Base-by-base conservation (phyloP, 345 rosid genomes). In the Ceriops zippeliana region DNA sequence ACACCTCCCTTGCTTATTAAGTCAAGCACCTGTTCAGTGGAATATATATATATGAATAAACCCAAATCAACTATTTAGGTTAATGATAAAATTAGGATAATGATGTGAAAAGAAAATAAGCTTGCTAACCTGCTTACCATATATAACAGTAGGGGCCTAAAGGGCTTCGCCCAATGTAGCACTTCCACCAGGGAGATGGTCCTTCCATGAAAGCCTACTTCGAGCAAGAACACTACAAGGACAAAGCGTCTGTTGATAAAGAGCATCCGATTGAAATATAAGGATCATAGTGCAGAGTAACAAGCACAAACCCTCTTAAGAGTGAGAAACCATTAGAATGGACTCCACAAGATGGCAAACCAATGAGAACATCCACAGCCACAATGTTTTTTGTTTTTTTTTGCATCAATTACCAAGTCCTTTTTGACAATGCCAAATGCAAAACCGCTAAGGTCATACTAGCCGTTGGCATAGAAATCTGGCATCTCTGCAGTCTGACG, bases 401-500 rank as follows among this genome's bases (percentile, higher is more conserved):
- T 24, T 24, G 26, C 99, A 49, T 95, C 85, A 65, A 95, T 91
- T 31, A 88, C 87, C 3, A 96, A 83, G 53, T 78, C 84, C 86
- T 86, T 88, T 72, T 87, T 87, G 42, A 95, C 98, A 52, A 83
- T 80, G 65, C 99, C 99, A 49, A 95, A 96, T 0, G 96, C 99
- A 83, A 87, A 91, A 46, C 99, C 99, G 64, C 96, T 91, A 22
- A 90, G 92, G 67, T 95, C 99, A 27, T 91, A 95, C 68, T 95
- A 96, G 0, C 96, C 93, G 9, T 85, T 83, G 26, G 84, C 83
- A 65, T 91, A 95, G 81, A 95, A 91, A 67, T 80, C 92, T 0
- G 98, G 98, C 99, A 91, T 95, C 86, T 95, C 96, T 72, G 96
- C 98, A 66, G 98, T 90, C 97, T 91, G 72, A 61, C 75, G 76